phyloP scores from a whole-genome alignment of 352 stramenopile genomes.

The Globisporangium echinulatum region DNA sequence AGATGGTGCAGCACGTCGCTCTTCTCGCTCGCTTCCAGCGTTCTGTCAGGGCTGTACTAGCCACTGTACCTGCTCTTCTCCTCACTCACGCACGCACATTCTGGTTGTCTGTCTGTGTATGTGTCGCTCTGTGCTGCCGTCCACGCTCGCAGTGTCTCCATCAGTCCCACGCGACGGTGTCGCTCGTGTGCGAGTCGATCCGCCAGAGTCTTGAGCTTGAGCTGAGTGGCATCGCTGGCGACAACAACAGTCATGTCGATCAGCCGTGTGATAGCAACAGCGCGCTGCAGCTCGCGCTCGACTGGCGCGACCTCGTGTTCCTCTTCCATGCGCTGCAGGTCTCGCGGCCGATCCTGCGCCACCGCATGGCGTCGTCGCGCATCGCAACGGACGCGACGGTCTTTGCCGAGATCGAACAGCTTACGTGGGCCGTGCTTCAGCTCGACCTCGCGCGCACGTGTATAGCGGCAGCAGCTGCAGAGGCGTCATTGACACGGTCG shows the following conservation, averaged over 20 bases:
- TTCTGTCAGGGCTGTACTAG: background rate
- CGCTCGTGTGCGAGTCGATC: constrained; percentile 47
- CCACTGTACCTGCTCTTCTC: background rate
- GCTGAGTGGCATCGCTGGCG: background rate
- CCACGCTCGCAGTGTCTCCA: constrained; percentile 34
- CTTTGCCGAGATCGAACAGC: constrained; percentile 37
- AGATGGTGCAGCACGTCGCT: constrained; percentile 41
- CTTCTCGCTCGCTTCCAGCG: background rate
- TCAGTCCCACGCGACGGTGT: constrained; percentile 40
- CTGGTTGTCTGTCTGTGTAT: background rate
- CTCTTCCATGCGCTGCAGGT: constrained; percentile 69
- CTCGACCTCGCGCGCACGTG: constrained; percentile 2
- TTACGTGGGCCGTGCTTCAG: constrained; percentile 25
- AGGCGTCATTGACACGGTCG: background rate
- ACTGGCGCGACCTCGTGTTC: constrained; percentile 59
- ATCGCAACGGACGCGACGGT: constrained; percentile 40
- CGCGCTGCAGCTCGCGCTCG: constrained; percentile 13
- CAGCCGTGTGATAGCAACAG: constrained; percentile 1
- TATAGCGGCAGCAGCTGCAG: background rate
- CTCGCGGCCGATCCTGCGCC: constrained; percentile 74
- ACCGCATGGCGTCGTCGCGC: constrained; percentile 45
- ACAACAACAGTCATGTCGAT: constrained; percentile 2
- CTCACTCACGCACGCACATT: background rate
- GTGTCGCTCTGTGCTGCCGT: too few species aligned
- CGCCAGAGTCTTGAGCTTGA: constrained; percentile 13